These are phyloP conservation scores for Fusarium luffae DNA, from an alignment of 2,329 filamentous ascomycete species.

Conservation along the genomic window DNA sequence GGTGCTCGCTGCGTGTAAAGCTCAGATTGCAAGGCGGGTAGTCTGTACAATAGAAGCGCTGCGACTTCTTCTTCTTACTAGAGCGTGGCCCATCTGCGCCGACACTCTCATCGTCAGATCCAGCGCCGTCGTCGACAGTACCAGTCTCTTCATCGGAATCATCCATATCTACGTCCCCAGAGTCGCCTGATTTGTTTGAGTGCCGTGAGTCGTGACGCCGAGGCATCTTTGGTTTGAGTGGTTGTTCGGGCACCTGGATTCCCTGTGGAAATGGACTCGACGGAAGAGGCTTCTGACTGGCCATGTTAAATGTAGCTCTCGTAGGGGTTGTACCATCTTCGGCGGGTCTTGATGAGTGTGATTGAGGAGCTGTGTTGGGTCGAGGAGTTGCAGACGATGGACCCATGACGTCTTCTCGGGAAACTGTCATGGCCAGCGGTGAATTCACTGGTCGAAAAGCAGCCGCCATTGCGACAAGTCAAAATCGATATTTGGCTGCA, in stretches of 20 bases:
- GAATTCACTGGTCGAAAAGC: slow-evolving; percentile 62
- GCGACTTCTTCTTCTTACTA: slow-evolving; percentile 94
- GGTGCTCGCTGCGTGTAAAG: slow-evolving; percentile 95
- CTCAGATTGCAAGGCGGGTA: slow-evolving; percentile 94
- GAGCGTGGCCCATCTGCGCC: slow-evolving; percentile 74
- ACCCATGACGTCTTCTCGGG: slow-evolving; percentile 52
- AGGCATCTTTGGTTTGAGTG: slow-evolving; percentile 55
- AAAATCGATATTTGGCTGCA: slow-evolving; percentile 7
- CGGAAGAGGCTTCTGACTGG: slow-evolving; percentile 65
- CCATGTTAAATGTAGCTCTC: slow-evolving; percentile 63
- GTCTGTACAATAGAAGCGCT: slow-evolving; percentile 95
- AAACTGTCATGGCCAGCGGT: slow-evolving; percentile 49
- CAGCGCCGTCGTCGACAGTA: slow-evolving; percentile 60
- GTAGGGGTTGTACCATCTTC: slow-evolving; percentile 72
- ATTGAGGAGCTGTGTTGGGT: slow-evolving; percentile 51
- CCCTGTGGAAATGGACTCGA: slow-evolving; percentile 63
- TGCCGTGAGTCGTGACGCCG: slow-evolving; percentile 66
- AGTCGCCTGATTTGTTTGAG: slow-evolving; percentile 69
- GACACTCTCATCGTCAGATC: slow-evolving; percentile 73
- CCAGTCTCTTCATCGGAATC: slow-evolving; percentile 74
- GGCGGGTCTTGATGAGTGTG: slow-evolving; percentile 42
- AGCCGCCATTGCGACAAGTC: slow-evolving; percentile 57
- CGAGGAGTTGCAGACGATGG: slow-evolving; percentile 52
- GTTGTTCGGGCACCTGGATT: slow-evolving; percentile 57
- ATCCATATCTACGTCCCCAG: slow-evolving; percentile 80